Base-by-base conservation (phyloP, 2,329 filamentous ascomycete genomes). In the Fusarium scirpi region DNA sequence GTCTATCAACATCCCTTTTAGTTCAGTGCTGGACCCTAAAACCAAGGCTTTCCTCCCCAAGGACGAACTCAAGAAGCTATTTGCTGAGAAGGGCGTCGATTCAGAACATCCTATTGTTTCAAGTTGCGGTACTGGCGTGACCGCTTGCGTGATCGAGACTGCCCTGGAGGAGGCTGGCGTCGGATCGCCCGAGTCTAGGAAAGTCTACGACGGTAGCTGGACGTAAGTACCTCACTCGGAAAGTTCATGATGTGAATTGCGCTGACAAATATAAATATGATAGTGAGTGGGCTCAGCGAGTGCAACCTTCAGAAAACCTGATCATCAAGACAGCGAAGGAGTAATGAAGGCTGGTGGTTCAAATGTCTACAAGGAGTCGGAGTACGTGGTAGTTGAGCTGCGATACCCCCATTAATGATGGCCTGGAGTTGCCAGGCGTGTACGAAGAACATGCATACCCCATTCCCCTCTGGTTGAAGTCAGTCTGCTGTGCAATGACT, bases 131-230 rank as follows among this genome's bases (percentile, higher is more conserved):
- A 98, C 94, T 9, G 96, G 96, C 34, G 95, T 99, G 54, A 98
- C 94, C 13, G 96, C 96, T 10, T 93, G 93, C 20, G 89, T 98
- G 45, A 89, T 99, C 44, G 96, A 99, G 78, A 91, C 94, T 40
- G 96, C 94, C 3, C 82, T 99, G 57, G 89, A 89, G 30, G 90
- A 94, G 79, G 93, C 94, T 24, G 91, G 90, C 3, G 94, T 90
- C 77, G 92, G 92, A 3, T 84, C 88, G 6, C 81, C 87, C 1
- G 86, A 90, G 65, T 87, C 88, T 58, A 88, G 93, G 72, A 90
- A 87, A 77, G 85, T 99, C 24, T 99, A 99, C 76, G 96, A 99
- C 79, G 96, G 96, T 49, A 97, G 94, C 80, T 99, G 96, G 96
- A 98, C 96, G 87, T 97, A 85, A 90, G 92, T 91, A 12, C 13